Evolutionary conservation across 2,329 filamentous ascomycete species (phyloP).

Genomic region (Rhinocladiella mackenziei): DNA sequence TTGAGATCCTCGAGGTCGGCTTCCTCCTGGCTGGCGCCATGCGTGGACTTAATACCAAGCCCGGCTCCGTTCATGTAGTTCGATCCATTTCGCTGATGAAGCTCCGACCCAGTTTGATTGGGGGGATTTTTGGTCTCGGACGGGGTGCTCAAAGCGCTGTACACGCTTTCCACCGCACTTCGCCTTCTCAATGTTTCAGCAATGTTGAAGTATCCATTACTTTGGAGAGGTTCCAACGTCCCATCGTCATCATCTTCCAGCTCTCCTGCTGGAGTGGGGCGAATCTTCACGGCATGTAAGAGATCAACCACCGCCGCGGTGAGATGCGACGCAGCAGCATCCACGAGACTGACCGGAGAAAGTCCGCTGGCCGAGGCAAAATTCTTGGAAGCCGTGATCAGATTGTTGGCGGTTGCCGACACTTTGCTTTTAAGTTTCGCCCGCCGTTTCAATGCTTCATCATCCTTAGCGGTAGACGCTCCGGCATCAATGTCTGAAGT

Average conservation of each 20-base stretch:
- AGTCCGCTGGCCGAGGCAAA: slow-evolving; percentile 78
- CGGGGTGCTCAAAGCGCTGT: slow-evolving; percentile 69
- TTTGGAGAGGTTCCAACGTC: slow-evolving; percentile 60
- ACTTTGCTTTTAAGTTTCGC: slow-evolving; percentile 73
- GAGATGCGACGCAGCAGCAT: slow-evolving; percentile 88
- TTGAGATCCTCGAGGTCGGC: slow-evolving; percentile 59
- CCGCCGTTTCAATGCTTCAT: slow-evolving; percentile 55
- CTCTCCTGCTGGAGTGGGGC: slow-evolving; percentile 68
- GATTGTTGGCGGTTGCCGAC: slow-evolving; percentile 88
- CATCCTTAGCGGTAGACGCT: slow-evolving; percentile 51
- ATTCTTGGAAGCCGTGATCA: slow-evolving; percentile 93
- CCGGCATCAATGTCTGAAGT: slow-evolving; percentile 69
- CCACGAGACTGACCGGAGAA: slow-evolving; percentile 86
- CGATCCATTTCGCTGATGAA: slow-evolving; percentile 16
- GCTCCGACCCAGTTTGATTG: slow-evolving; percentile 6
- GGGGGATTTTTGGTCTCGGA: slow-evolving; percentile 38
- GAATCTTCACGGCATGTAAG: slow-evolving; percentile 77
- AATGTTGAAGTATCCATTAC: slow-evolving; percentile 63
- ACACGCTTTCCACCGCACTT: slow-evolving; percentile 68
- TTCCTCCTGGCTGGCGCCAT: slow-evolving; percentile 42
- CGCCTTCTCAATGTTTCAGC: slow-evolving; percentile 45
- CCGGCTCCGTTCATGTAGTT: slow-evolving; percentile 21
- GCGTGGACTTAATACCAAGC: slow-evolving; percentile 30
- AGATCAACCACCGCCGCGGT: slow-evolving; percentile 82
- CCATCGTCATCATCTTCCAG: slow-evolving; percentile 72